A percentile compares a stretch with the other conserved stretches of the same genome.
These are phyloP conservation scores for Periconia macrospinosa DNA, from an alignment of 2,329 filamentous ascomycete species.

Conservation along the genomic window DNA sequence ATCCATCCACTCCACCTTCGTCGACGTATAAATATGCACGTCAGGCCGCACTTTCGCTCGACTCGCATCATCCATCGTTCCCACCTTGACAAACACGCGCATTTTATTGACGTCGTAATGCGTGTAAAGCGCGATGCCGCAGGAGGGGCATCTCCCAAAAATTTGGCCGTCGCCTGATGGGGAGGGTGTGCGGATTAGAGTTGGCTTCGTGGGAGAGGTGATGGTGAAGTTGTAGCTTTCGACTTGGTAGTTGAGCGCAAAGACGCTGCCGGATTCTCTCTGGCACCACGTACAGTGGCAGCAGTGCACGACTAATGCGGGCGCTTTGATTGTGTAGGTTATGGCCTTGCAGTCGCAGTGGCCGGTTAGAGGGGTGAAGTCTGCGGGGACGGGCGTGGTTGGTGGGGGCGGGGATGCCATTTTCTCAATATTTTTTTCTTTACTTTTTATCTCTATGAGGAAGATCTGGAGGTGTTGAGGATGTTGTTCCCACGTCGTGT, in stretches of 20 bases:
- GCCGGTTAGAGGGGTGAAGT: constrained; percentile 37
- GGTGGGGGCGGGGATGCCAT: background rate
- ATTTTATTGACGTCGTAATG: constrained; percentile 39
- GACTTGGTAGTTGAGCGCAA: constrained; percentile 47
- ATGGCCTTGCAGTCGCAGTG: constrained; percentile 30
- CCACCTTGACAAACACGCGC: constrained; percentile 45
- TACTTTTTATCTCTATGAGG: background rate
- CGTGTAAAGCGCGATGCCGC: constrained; percentile 47
- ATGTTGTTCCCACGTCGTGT: too few species aligned
- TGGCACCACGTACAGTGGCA: constrained; percentile 55
- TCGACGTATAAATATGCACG: constrained; percentile 49
- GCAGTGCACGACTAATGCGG: constrained; percentile 47
- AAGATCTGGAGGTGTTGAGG: too few species aligned
- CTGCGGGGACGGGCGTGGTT: constrained; percentile 29
- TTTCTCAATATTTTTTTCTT: background rate
- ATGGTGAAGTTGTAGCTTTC: constrained; percentile 43
- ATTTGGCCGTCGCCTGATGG: constrained; percentile 46
- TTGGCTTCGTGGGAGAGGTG: constrained; percentile 23
- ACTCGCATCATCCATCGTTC: constrained; percentile 48
- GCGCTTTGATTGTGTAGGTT: constrained; percentile 25
- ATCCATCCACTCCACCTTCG: constrained; percentile 44
- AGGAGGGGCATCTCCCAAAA: constrained; percentile 47
- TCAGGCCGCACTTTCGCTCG: constrained; percentile 45
- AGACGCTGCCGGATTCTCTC: constrained; percentile 47
- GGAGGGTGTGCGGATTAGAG: constrained; percentile 41